phyloP scores from a whole-genome alignment of 2,329 filamentous ascomycete species.

The Cladosporium sp. region DNA sequence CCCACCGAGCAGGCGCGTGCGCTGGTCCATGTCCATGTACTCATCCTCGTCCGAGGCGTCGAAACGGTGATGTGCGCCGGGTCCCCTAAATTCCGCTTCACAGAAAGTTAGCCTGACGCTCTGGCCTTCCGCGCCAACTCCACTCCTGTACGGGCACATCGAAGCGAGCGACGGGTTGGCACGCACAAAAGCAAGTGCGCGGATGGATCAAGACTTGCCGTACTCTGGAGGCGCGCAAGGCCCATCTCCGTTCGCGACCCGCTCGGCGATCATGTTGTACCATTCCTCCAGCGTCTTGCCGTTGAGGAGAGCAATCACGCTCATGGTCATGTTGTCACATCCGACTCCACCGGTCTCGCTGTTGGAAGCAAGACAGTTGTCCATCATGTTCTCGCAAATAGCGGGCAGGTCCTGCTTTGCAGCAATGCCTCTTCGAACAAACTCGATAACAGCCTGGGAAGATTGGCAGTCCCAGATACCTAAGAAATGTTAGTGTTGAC shows the following conservation, averaged over 20 bases:
- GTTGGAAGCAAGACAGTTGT: slow-evolving; percentile 97
- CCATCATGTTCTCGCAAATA: slow-evolving; percentile 99
- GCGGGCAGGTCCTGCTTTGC: slow-evolving; percentile 92
- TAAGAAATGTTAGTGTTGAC: slow-evolving; percentile 43
- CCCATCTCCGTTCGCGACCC: slow-evolving; percentile 94
- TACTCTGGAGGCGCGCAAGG: slow-evolving; percentile 99
- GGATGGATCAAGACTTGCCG: slow-evolving; percentile 68
- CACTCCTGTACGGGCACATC: slow-evolving; percentile 19
- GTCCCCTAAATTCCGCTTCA: slow-evolving; percentile 53
- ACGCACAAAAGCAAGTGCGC: slow-evolving; percentile 20
- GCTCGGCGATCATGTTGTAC: slow-evolving; percentile 93
- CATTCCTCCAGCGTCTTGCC: slow-evolving; percentile 95
- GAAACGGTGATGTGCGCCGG: slow-evolving; percentile 51
- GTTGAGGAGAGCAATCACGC: slow-evolving; percentile 81
- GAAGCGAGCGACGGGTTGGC: slow-evolving; percentile 20
- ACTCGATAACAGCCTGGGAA: slow-evolving; percentile 94
- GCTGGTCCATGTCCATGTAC: slow-evolving; percentile 70
- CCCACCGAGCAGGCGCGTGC: slow-evolving; percentile 68
- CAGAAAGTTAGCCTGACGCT: slow-evolving; percentile 28
- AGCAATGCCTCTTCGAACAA: slow-evolving; percentile 92
- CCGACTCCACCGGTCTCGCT: slow-evolving; percentile 97
- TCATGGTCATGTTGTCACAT: slow-evolving; percentile 99
- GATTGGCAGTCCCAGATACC: slow-evolving; percentile 99
- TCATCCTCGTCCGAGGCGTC: slow-evolving; percentile 59
- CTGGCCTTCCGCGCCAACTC: slow-evolving; percentile 21